These are phyloP conservation scores for Kewa caespitosa DNA, from an alignment of 179 eudicot genomes.

Conservation along the genomic window DNA sequence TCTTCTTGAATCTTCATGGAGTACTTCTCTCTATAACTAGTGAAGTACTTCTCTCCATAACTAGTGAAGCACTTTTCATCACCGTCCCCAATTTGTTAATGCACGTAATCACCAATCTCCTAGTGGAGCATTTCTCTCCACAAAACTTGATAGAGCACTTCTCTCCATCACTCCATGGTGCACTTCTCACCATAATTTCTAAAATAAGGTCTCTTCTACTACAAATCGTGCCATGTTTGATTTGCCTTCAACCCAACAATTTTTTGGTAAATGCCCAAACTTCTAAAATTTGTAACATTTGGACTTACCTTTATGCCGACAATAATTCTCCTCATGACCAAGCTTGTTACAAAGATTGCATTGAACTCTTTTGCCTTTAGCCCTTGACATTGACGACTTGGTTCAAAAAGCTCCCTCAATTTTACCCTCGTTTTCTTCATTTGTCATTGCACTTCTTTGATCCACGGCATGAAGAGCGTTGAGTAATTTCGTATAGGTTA, in stretches of 20 bases:
- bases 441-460: not conserved
- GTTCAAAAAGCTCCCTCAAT: not conserved
- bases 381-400: not conserved
- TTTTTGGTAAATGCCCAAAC: not conserved
- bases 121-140: not conserved
- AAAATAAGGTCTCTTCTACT: not conserved
- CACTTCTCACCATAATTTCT: constrained; percentile 7
- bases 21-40: not conserved
- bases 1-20: not conserved
- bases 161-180: not conserved
- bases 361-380: not conserved
- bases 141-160: too few species aligned
- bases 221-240: not conserved
- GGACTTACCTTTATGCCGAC: not conserved
- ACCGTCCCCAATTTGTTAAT: not conserved
- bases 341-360: not conserved
- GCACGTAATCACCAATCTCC: not conserved
- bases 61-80: not conserved
- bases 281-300: not conserved
- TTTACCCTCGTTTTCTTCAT: not conserved
- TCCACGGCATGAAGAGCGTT: not conserved
- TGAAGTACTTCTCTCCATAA: not conserved
- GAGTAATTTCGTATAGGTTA: not conserved
- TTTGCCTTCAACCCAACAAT: not conserved
- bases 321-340: constrained; percentile 4